Conservation (phyloP, 2,329 filamentous ascomycete species). For the Colletotrichum tropicicola region DNA sequence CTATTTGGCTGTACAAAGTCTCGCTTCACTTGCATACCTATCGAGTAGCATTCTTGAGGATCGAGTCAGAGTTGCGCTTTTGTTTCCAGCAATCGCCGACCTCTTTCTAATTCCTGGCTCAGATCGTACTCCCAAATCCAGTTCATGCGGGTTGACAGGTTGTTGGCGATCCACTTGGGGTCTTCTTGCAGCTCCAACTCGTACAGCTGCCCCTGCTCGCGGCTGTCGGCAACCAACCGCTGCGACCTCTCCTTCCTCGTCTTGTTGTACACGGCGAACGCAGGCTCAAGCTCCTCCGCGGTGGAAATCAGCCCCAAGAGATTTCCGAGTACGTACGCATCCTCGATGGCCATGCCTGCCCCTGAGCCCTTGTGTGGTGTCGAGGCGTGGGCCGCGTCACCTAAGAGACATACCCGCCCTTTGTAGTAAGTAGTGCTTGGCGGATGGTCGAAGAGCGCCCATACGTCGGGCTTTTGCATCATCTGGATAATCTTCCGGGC, state of each 20-base stretch:
- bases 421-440: constrained; percentile 28
- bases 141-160: constrained; percentile 12
- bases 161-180: constrained; percentile 11
- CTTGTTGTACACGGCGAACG: constrained; percentile 30
- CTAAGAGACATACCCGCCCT: constrained; percentile 33
- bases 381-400: constrained; percentile 37
- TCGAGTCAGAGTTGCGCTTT: constrained; percentile 9
- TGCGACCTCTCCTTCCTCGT: constrained; percentile 13
- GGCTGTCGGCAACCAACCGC: constrained; percentile 11
- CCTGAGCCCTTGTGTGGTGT: constrained; percentile 36
- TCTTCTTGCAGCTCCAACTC: constrained; percentile 24
- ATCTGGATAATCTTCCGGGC: constrained; percentile 11
- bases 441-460: constrained; percentile 28
- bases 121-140: constrained; percentile 26
- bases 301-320: background rate
- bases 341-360: constrained; percentile 36
- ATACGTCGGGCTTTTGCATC: constrained; percentile 23
- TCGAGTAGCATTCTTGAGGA: background rate
- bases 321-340: constrained; percentile 34
- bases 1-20: too few relatives aligned
- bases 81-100: background rate
- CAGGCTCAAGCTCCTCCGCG: constrained; percentile 16
- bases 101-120: constrained; percentile 12
- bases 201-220: constrained; percentile 16
- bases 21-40: too few relatives aligned